Evolutionary conservation across 495 filamentous ascomycete species (phyloP).

Genomic region (Lophiotrema nucula): DNA sequence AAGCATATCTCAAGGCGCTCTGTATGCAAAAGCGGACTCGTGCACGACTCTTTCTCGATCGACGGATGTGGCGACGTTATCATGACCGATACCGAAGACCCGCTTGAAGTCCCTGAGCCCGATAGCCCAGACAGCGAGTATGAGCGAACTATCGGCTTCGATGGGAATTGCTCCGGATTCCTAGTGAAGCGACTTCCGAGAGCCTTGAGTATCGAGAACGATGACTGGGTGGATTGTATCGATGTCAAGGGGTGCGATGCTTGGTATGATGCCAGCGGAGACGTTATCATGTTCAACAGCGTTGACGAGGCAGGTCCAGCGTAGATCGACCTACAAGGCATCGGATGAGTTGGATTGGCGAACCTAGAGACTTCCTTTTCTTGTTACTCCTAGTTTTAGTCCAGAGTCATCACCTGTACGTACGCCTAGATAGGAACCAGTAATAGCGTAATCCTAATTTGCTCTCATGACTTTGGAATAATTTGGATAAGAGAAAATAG

Average conservation of each 20-base stretch:
- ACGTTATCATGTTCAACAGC: conserved; percentile 18
- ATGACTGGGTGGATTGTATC: conserved; percentile 22
- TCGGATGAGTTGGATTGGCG: too few species aligned
- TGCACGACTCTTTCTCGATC: conserved; percentile 19
- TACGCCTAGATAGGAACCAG: too few species aligned
- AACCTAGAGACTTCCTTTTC: too few species aligned
- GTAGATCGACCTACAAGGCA: too few species aligned
- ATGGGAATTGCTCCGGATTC: conserved; percentile 15
- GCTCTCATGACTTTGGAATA: too few species aligned
- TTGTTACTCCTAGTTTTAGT: too few species aligned
- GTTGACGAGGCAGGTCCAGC: too few species aligned
- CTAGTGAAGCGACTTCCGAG: conserved; percentile 5
- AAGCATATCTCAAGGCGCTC: neutral
- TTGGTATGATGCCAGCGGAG: conserved; percentile 28
- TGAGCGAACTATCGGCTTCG: conserved; percentile 16
- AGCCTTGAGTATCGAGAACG: conserved; percentile 24
- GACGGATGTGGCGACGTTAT: conserved; percentile 51
- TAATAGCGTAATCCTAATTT: too few species aligned
- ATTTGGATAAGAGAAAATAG: too few species aligned
- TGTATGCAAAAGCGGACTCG: conserved; percentile 14
- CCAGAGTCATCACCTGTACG: too few species aligned
- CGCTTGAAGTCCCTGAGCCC: neutral
- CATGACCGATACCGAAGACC: conserved; percentile 48
- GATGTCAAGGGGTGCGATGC: conserved; percentile 23
- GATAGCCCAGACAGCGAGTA: conserved; percentile 27